phyloP scores from a whole-genome alignment of 805 yeast genomes.

The Dipodascus geniculatus region DNA sequence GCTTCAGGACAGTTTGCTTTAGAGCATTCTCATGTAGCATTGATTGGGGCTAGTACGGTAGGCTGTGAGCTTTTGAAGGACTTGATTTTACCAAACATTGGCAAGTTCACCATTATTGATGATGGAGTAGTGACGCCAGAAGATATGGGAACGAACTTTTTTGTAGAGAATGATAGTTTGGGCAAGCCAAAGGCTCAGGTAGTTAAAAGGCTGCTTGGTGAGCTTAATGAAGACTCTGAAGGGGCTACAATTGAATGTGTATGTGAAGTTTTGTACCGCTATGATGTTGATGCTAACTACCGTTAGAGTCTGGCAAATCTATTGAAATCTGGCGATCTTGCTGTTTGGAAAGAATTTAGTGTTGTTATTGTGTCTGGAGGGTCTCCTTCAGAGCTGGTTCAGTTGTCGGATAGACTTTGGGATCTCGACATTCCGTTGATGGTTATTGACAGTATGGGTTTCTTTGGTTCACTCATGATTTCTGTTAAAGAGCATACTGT shows the following conservation, averaged over 20 bases:
- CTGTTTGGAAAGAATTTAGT: slow-evolving; percentile 39
- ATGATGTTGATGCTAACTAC: not conserved
- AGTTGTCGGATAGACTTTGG: slow-evolving; percentile 32
- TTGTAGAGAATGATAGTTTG: slow-evolving; percentile 34
- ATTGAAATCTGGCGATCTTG: slow-evolving; percentile 3
- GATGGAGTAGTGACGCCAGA: slow-evolving; percentile 26
- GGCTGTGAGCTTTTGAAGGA: slow-evolving; percentile 63
- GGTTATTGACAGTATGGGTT: slow-evolving; percentile 42
- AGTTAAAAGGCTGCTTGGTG: slow-evolving; percentile 33
- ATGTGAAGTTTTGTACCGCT: slow-evolving; percentile 4
- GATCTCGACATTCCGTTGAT: slow-evolving; percentile 41
- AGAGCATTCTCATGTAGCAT: slow-evolving; percentile 44
- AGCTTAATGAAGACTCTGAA: slow-evolving; percentile 48
- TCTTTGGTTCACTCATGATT: slow-evolving; percentile 49
- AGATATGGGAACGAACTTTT: slow-evolving; percentile 53
- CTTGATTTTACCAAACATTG: slow-evolving; percentile 62
- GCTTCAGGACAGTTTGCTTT: slow-evolving; percentile 56
- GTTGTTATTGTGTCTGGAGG: slow-evolving; percentile 37
- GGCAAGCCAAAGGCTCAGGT: slow-evolving; percentile 32
- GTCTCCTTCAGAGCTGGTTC: slow-evolving; percentile 16
- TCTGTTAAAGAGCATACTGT: slow-evolving; percentile 49
- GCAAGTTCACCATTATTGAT: slow-evolving; percentile 51
- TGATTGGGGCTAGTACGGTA: slow-evolving; percentile 45
- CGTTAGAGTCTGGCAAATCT: slow-evolving; percentile 1
- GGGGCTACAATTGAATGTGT: slow-evolving; percentile 21